Percentiles rank a stretch among this genome's conserved stretches.
Evolutionary conservation across 495 filamentous ascomycete genomes (phyloP).

Genomic region (Thermothielavioides terrestris): DNA sequence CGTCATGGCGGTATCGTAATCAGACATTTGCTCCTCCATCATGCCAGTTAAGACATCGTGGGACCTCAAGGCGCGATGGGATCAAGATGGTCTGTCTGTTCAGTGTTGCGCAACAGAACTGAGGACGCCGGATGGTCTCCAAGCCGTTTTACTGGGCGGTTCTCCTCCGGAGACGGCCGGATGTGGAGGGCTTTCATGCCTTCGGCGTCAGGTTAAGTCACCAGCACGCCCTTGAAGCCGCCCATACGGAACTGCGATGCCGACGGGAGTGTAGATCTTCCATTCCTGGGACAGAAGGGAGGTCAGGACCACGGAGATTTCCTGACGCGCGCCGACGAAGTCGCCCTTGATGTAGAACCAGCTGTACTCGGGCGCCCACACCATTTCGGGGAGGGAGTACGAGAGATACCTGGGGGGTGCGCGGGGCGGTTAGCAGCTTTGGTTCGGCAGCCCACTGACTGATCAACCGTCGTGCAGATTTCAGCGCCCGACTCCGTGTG

Average conservation of each 20-base stretch:
- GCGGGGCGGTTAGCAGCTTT: too few relatives aligned
- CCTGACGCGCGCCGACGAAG: constrained; percentile 73
- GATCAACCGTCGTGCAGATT: too few relatives aligned
- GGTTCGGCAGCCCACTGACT: too few relatives aligned
- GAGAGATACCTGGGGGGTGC: constrained; percentile 80
- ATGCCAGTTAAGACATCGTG: constrained; percentile 58
- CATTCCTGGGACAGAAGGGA: constrained; percentile 58
- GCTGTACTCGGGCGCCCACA: constrained; percentile 79
- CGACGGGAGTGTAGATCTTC: constrained; percentile 54
- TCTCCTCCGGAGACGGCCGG: constrained; percentile 74
- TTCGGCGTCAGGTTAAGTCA: constrained; percentile 53
- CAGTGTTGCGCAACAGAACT: constrained; percentile 62
- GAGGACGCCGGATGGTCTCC: constrained; percentile 76
- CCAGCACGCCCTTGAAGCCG: constrained; percentile 85
- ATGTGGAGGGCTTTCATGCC: constrained; percentile 61
- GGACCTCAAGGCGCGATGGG: constrained; percentile 66
- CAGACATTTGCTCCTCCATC: constrained; percentile 52
- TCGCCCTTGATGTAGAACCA: constrained; percentile 78
- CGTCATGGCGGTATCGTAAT: constrained; percentile 59
- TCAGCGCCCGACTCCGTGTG: too few relatives aligned
- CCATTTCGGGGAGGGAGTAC: constrained; percentile 87
- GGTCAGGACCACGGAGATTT: constrained; percentile 73
- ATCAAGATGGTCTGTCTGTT: constrained; percentile 87
- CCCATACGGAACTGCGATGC: constrained; percentile 87
- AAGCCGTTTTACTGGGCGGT: constrained; percentile 62